Evolutionary conservation across 805 yeast species (phyloP).

Genomic region (Wickerhamiella siamensis): DNA sequence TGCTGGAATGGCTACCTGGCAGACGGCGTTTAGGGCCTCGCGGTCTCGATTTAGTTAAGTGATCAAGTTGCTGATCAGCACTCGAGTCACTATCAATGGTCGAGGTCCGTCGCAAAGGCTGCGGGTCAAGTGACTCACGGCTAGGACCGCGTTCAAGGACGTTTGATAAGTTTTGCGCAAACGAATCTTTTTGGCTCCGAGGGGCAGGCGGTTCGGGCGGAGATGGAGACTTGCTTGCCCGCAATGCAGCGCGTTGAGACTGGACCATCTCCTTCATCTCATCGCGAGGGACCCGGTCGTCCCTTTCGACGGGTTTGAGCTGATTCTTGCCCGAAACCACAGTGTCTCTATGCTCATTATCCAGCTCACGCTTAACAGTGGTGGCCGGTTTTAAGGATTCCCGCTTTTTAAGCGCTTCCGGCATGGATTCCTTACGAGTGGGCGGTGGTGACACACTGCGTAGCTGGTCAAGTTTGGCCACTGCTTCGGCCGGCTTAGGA

Average conservation of each 20-base stretch:
- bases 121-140: not conserved
- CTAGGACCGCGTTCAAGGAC: not conserved
- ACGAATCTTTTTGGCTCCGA: not conserved
- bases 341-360: not conserved
- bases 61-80: not conserved
- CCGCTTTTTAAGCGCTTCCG: not conserved
- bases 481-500: not conserved
- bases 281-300: not conserved
- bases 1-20: not conserved
- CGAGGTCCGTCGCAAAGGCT: not conserved
- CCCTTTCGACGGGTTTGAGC: not conserved
- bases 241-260: not conserved
- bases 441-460: not conserved
- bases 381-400: not conserved
- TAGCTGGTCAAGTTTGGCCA: not conserved
- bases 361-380: not conserved
- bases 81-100: not conserved
- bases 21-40: constrained; percentile 1
- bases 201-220: not conserved
- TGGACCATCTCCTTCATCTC: not conserved
- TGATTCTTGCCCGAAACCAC: not conserved
- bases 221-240: not conserved
- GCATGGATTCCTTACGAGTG: not conserved
- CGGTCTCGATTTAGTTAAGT: not conserved
- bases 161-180: not conserved